These are phyloP conservation scores for Wickerhamomyces bisporus DNA, from an alignment of 805 yeast genomes.

Conservation along the genomic window DNA sequence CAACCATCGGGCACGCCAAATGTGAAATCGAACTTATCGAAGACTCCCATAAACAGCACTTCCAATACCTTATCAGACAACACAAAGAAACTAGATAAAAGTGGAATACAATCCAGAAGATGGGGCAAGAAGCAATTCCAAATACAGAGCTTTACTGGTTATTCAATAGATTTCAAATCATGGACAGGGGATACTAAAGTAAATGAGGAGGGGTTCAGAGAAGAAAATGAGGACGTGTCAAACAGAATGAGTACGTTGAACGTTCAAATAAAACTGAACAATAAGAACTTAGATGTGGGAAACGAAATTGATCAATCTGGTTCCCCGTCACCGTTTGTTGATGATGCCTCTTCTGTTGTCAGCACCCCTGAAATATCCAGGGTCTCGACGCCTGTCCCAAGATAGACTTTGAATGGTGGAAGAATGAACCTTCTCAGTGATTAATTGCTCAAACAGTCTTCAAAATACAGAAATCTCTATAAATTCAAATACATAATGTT, in stretches of 20 bases:
- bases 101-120: constrained; percentile 37
- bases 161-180: constrained; percentile 27
- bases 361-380: constrained; percentile 20
- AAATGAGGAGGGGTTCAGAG: not conserved
- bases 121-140: constrained; percentile 38
- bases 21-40: not conserved
- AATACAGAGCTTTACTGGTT: constrained; percentile 42
- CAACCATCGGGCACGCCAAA: not conserved
- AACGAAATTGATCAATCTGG: constrained; percentile 14
- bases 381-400: constrained; percentile 11
- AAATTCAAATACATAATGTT: too few relatives aligned
- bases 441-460: too few relatives aligned
- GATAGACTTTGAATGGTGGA: too few relatives aligned
- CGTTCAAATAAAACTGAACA: constrained; percentile 20
- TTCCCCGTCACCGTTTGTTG: constrained; percentile 19
- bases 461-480: too few relatives aligned
- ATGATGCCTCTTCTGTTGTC: constrained; percentile 15
- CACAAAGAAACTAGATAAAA: constrained; percentile 30
- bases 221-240: constrained; percentile 2
- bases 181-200: constrained; percentile 33
- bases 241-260: constrained; percentile 7
- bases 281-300: constrained; percentile 8
- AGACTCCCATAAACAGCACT: not conserved
- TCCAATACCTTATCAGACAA: constrained; percentile 13
- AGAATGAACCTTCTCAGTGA: too few relatives aligned